Evolutionary conservation across 2,329 filamentous ascomycete species (phyloP), one percentile per base, ranked within the genome.

Genomic region (Juglanconis oblonga): DNA sequence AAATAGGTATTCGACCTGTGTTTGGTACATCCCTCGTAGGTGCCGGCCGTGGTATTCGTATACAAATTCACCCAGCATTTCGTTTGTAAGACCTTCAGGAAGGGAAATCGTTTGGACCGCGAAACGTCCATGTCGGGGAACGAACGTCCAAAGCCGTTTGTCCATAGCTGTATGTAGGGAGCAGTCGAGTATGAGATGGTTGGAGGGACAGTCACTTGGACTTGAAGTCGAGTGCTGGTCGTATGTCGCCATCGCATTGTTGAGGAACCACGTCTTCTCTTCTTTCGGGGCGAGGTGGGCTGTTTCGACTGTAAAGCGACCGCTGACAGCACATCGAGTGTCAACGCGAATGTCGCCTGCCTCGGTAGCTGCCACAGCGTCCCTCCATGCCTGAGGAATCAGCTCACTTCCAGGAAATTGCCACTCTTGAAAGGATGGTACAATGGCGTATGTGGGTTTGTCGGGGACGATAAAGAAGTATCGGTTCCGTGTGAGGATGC

Each of bases 401-500:
- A 17, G 17, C 17, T 17, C 42, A 45, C 42, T 45, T 45, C 42
- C 42, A 24, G 38, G 51, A 32, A 53, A 53, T 14, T 29, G 24
- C 51, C 51, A 53, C 24, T 53, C 51, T 29, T 42, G 51, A 40
- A 53, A 53, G 14, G 51, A 53, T 31, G 52, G 52, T 31, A 53
- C 52, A 31, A 53, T 38, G 32, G 52, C 36, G 29, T 53, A 53
- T 32, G 32, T 53, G 32, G 52, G 52, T 42, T 53, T 40, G 36
- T 32, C 36, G n/a, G 38, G 52, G 38, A 53, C 17, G 52, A 51
- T 24, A 14, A 51, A 51, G 49, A 51, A 51, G 31, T 51, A 51
- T 51, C 35, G 31, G 29, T 31, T 53, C 11, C 13, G 38, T 38
- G 40, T 36, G 13, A 44, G 36, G 52, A 53, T 29, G 52, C 24